Percentiles rank a stretch among this genome's conserved stretches.
Conservation (phyloP, 805 yeast genomes). For the Kuraishia borneana region DNA sequence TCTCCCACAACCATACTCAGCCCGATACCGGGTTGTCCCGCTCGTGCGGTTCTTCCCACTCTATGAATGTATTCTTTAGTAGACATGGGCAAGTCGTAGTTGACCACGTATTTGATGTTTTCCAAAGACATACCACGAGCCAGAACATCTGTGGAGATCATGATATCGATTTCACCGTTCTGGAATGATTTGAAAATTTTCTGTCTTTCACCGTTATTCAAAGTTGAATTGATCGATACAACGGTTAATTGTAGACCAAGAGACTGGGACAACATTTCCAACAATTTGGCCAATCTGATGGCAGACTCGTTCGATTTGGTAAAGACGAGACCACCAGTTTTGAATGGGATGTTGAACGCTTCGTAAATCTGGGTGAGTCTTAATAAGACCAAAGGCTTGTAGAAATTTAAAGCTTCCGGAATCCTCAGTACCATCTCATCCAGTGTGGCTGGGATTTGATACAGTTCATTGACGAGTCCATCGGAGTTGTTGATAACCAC, state of each 20-base stretch:
- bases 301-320: conserved; percentile 79
- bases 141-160: conserved; percentile 80
- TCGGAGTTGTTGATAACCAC: conserved; percentile 57
- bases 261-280: conserved; percentile 28
- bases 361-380: conserved; percentile 30
- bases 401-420: conserved; percentile 19
- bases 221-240: conserved; percentile 47
- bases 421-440: conserved; percentile 18
- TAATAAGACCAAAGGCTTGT: conserved; percentile 68
- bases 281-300: conserved; percentile 59
- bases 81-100: conserved; percentile 84
- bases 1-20: conserved; percentile 63
- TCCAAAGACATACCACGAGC: conserved; percentile 91
- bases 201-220: conserved; percentile 39
- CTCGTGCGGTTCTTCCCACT: conserved; percentile 96
- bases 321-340: conserved; percentile 42
- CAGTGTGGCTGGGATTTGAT: conserved; percentile 46
- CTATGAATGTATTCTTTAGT: conserved; percentile 91
- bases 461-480: conserved; percentile 38
- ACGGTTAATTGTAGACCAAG: conserved; percentile 12
- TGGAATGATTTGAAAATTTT: conserved; percentile 52
- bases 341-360: conserved; percentile 12
- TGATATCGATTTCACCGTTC: conserved; percentile 35
- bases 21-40: conserved; percentile 68
- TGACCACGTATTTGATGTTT: conserved; percentile 62